These are phyloP conservation scores for Liquidambar formosana DNA, from an alignment of 164 flowering plant species.

Conservation along the genomic window DNA sequence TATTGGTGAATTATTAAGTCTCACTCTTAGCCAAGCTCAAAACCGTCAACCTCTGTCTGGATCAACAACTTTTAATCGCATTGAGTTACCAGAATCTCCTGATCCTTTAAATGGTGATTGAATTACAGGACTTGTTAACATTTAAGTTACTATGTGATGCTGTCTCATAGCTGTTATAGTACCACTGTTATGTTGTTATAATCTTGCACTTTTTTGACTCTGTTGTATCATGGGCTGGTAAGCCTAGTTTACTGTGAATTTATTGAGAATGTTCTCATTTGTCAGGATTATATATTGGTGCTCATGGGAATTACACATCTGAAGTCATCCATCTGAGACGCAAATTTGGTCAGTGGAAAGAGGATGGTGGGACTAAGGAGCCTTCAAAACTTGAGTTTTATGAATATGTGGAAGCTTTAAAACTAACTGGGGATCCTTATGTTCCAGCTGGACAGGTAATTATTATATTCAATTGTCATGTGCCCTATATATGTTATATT, in stretches of 20 bases:
- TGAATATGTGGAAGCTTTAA: constrained; percentile 95
- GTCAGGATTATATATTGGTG: constrained; percentile 83
- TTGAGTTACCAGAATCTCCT: constrained; percentile 60
- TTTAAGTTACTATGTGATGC: not conserved
- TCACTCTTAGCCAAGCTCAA: constrained; percentile 69
- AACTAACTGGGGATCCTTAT: constrained; percentile 90
- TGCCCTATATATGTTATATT: no score
- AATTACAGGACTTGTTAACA: not conserved
- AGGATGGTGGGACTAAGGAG: constrained; percentile 45
- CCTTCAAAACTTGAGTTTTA: constrained; percentile 71
- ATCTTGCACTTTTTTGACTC: not conserved
- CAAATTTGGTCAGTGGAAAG: constrained; percentile 89
- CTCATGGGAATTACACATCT: constrained; percentile 78
- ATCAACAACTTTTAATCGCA: constrained; percentile 84
- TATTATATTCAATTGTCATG: not conserved
- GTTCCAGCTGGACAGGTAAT: constrained; percentile 97
- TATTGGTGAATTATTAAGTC: constrained; percentile 65
- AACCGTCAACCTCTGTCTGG: constrained; percentile 77
- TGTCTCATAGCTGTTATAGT: not conserved
- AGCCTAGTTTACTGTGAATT: not conserved
- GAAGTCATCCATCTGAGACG: constrained; percentile 85
- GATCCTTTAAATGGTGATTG: constrained; percentile 86
- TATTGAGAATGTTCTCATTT: not conserved
- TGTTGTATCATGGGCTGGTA: not conserved
- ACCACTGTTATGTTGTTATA: not conserved